Evolutionary conservation across 2,329 filamentous ascomycete genomes (phyloP).

Genomic region (Alternaria arbusti): DNA sequence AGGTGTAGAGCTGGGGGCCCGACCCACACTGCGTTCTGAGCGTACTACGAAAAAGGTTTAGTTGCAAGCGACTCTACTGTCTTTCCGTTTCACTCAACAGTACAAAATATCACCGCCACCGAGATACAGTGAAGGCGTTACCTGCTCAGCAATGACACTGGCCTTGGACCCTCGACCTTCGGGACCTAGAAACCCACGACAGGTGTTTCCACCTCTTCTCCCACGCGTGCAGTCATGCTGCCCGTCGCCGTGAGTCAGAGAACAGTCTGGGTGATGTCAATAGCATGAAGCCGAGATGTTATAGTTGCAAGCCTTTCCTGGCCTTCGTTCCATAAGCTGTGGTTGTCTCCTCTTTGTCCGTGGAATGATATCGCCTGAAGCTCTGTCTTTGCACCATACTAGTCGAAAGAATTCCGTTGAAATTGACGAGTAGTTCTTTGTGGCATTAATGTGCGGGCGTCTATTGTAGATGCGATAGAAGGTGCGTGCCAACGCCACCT

Average conservation of each 20-base stretch:
- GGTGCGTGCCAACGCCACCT: neutral
- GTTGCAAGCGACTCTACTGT: neutral
- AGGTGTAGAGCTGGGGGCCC: neutral
- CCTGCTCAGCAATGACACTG: neutral
- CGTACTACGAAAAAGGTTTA: neutral
- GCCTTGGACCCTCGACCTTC: neutral
- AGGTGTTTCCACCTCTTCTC: neutral
- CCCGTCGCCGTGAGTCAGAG: conserved; percentile 1
- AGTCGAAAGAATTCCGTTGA: neutral
- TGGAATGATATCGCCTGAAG: neutral
- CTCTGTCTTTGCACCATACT: neutral
- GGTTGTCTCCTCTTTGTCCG: neutral
- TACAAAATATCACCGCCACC: neutral
- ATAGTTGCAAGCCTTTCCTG: neutral
- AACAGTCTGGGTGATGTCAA: neutral
- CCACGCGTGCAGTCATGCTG: neutral
- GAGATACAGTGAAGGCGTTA: neutral
- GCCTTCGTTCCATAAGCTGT: neutral
- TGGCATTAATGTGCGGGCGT: neutral
- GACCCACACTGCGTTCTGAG: neutral
- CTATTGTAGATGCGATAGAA: neutral
- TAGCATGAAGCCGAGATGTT: neutral
- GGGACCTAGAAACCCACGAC: conserved; percentile 5
- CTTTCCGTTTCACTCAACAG: neutral
- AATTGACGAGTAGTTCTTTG: neutral